These are phyloP conservation scores for Pseudopyricularia javanii DNA, from an alignment of 2,329 filamentous ascomycete genomes.

Conservation along the genomic window DNA sequence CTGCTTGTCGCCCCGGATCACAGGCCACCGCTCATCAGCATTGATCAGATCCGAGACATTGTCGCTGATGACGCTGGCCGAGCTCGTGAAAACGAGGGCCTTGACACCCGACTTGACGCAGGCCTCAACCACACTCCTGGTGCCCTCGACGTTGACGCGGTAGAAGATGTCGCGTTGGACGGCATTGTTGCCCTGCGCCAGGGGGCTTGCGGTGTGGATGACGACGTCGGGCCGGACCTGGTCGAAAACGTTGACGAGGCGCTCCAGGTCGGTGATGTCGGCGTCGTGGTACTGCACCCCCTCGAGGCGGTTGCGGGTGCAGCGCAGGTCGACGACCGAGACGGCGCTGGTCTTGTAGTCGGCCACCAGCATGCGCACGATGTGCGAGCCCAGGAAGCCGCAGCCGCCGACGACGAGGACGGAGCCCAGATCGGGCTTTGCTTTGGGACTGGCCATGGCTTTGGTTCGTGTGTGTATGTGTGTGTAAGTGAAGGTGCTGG, in stretches of 20 bases:
- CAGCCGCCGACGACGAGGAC: slow-evolving; percentile 75
- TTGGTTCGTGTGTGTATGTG: background rate
- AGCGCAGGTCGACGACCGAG: slow-evolving; percentile 61
- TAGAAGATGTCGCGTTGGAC: slow-evolving; percentile 52
- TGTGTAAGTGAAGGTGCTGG: background rate
- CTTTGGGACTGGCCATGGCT: slow-evolving; percentile 5
- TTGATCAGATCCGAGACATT: slow-evolving; percentile 69
- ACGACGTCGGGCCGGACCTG: slow-evolving; percentile 67
- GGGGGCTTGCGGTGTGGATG: slow-evolving; percentile 77
- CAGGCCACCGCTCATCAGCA: slow-evolving; percentile 72
- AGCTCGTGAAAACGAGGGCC: slow-evolving; percentile 83
- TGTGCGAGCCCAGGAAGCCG: slow-evolving; percentile 74
- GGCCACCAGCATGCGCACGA: slow-evolving; percentile 60
- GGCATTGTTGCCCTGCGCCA: slow-evolving; percentile 37
- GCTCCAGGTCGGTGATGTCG: slow-evolving; percentile 59
- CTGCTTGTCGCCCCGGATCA: slow-evolving; percentile 59
- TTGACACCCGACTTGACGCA: slow-evolving; percentile 60
- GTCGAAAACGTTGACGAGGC: slow-evolving; percentile 50
- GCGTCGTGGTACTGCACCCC: slow-evolving; percentile 59
- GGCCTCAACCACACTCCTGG: slow-evolving; percentile 62
- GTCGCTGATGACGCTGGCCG: slow-evolving; percentile 76
- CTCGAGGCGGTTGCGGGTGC: slow-evolving; percentile 54
- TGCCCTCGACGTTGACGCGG: slow-evolving; percentile 82
- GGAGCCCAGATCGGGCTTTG: slow-evolving; percentile 42
- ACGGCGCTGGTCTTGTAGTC: slow-evolving; percentile 45